Percentiles rank a stretch among this genome's conserved stretches.
phyloP scores from a whole-genome alignment of 164 flowering plant genomes.

The Brasenia schreberi region DNA sequence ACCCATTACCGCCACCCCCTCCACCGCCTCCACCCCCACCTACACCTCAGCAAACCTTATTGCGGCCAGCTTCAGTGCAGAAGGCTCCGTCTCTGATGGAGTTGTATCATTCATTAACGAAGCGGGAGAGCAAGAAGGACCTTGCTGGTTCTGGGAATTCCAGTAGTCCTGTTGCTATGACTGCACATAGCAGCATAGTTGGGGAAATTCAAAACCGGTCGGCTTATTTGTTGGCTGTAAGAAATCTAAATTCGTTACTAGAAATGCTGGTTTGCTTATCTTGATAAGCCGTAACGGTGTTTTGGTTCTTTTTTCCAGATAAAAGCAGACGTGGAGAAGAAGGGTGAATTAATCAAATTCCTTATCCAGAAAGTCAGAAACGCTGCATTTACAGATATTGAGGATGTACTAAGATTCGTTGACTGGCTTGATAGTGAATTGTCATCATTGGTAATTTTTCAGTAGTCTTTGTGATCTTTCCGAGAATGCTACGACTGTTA shows the following conservation, averaged over 20 bases:
- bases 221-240: constrained; percentile 55
- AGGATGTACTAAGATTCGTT: constrained; percentile 43
- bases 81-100: constrained; percentile 32
- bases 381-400: constrained; percentile 36
- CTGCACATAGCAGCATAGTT: constrained; percentile 64
- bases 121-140: constrained; percentile 25
- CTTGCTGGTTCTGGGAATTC: constrained; percentile 9
- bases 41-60: constrained; percentile 13
- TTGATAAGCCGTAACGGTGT: too few species aligned
- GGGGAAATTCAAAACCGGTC: constrained; percentile 75
- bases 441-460: constrained; percentile 40
- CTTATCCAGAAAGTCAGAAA: constrained; percentile 40
- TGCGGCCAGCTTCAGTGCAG: constrained; percentile 14
- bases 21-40: constrained; percentile 24
- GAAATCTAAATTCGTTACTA: constrained; percentile 1
- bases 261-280: too few species aligned
- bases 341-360: constrained; percentile 49
- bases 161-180: constrained; percentile 13
- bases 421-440: constrained; percentile 65
- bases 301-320: constrained; percentile 22
- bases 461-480: not conserved
- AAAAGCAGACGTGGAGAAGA: constrained; percentile 48
- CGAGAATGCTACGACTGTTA: too few species aligned
- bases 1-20: constrained; percentile 10
- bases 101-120: constrained; percentile 35